phyloP scores from a whole-genome alignment of 345 rosid genomes.

The Aquilaria yunnanensis region DNA sequence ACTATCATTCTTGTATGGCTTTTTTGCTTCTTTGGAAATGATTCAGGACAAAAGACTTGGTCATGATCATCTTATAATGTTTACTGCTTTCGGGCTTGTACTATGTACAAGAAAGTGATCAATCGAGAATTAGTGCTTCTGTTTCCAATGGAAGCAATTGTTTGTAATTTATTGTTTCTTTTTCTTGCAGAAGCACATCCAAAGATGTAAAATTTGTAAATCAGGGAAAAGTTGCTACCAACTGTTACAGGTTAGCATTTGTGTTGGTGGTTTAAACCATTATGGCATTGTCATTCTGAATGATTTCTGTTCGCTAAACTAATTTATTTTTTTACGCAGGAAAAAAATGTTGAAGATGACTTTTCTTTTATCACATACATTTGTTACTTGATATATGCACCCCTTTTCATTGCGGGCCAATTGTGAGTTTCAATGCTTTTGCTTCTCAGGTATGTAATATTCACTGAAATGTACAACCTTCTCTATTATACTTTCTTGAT shows the following conservation, averaged over 20 bases:
- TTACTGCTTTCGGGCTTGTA: too few relatives aligned
- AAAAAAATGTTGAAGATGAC: conserved; percentile 36
- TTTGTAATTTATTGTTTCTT: conserved; percentile 6
- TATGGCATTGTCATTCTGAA: neutral
- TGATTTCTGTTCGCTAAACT: conserved; percentile 9
- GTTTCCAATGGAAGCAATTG: too few relatives aligned
- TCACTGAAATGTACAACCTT: too few relatives aligned
- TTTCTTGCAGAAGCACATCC: conserved; percentile 48
- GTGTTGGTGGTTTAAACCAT: neutral
- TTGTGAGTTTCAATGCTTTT: conserved; percentile 85
- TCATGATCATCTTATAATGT: too few relatives aligned
- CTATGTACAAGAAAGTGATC: too few relatives aligned
- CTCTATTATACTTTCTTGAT: too few relatives aligned
- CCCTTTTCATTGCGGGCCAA: conserved; percentile 86
- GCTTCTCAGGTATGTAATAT: conserved; percentile 61
- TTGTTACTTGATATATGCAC: conserved; percentile 81
- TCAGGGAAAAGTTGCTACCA: conserved; percentile 54
- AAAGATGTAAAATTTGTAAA: conserved; percentile 49
- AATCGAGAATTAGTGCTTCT: too few relatives aligned
- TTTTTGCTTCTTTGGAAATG: too few relatives aligned
- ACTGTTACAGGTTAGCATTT: conserved; percentile 39
- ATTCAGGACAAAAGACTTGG: too few relatives aligned
- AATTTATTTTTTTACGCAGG: conserved; percentile 37
- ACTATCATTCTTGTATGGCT: too few relatives aligned
- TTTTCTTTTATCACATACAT: conserved; percentile 55